Evolutionary conservation across 2,329 filamentous ascomycete genomes (phyloP).

Genomic region (Alternaria angustiovoidea): DNA sequence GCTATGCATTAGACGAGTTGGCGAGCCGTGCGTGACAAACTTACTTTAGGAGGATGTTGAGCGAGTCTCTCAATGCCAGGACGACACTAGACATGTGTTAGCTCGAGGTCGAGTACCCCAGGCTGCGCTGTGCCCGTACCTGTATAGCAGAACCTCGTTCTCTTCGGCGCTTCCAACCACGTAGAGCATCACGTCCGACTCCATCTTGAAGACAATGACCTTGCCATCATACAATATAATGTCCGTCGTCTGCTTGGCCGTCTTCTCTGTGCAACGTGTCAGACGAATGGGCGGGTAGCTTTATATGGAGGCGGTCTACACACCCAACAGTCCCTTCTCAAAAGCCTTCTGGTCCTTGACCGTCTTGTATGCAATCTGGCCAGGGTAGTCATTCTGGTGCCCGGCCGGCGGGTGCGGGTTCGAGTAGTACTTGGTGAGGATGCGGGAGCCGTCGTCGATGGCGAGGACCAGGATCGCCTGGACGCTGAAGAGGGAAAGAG

Average conservation of each 20-base stretch:
- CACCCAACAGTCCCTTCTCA: conserved; percentile 84
- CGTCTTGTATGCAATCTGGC: conserved; percentile 81
- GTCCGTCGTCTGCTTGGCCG: conserved; percentile 91
- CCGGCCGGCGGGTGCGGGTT: conserved; percentile 72
- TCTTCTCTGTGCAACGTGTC: conserved; percentile 69
- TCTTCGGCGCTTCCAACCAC: conserved; percentile 89
- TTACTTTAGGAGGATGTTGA: conserved; percentile 92
- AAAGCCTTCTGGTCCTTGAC: conserved; percentile 95
- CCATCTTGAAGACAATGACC: conserved; percentile 96
- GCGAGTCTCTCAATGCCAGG: conserved; percentile 84
- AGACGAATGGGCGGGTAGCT: conserved; percentile 15
- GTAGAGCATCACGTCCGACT: conserved; percentile 96
- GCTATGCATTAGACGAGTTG: conserved; percentile 10
- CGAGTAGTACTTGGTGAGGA: conserved; percentile 93
- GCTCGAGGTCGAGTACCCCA: neutral
- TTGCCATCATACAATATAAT: conserved; percentile 98
- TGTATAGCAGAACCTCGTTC: conserved; percentile 97
- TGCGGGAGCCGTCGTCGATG: conserved; percentile 86
- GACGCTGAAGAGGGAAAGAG: conserved; percentile 64
- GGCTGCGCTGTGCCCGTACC: conserved; percentile 29
- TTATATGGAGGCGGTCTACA: conserved; percentile 79
- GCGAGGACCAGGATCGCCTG: conserved; percentile 62
- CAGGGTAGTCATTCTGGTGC: conserved; percentile 66
- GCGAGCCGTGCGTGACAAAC: conserved; percentile 35
- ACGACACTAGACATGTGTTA: conserved; percentile 69